Conservation (phyloP, 805 yeast genomes). For the Diddensiella santjacobensis region DNA sequence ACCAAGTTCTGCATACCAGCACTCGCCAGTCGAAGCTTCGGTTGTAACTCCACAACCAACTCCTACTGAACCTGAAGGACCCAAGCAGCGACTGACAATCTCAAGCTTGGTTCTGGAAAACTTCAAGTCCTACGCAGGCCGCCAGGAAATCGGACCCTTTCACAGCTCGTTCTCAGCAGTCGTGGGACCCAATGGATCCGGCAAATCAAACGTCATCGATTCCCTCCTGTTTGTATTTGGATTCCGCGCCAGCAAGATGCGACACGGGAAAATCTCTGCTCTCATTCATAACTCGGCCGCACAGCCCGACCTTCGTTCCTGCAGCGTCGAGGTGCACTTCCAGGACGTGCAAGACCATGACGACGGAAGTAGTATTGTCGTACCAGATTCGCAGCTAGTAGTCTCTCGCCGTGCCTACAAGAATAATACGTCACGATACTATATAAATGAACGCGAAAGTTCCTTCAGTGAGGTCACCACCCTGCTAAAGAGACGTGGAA, state of each 20-base stretch:
- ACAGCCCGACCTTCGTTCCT: constrained; percentile 59
- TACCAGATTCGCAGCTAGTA: constrained; percentile 57
- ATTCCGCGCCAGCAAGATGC: constrained; percentile 92
- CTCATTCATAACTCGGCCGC: constrained; percentile 86
- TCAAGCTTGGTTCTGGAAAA: constrained; percentile 68
- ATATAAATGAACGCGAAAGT: constrained; percentile 64
- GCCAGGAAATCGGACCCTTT: constrained; percentile 91
- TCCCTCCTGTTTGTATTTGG: constrained; percentile 96
- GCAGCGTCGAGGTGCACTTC: constrained; percentile 91
- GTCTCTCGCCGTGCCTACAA: constrained; percentile 76
- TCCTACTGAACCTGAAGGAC: constrained; percentile 8
- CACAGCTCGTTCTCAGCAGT: constrained; percentile 88
- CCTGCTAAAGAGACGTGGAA: constrained; percentile 72
- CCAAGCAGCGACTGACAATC: constrained; percentile 59
- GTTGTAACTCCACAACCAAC: background rate
- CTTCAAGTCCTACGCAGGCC: constrained; percentile 94
- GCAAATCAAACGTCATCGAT: constrained; percentile 96
- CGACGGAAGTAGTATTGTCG: constrained; percentile 42
- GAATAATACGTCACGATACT: constrained; percentile 76
- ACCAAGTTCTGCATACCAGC: background rate
- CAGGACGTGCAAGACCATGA: constrained; percentile 62
- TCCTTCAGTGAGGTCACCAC: constrained; percentile 75
- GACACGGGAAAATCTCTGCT: constrained; percentile 90
- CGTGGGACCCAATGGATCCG: constrained; percentile 98
- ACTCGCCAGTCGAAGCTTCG: background rate